phyloP scores from a whole-genome alignment of 176 grass and related monocot species.

The Phoenix dactylifera region DNA sequence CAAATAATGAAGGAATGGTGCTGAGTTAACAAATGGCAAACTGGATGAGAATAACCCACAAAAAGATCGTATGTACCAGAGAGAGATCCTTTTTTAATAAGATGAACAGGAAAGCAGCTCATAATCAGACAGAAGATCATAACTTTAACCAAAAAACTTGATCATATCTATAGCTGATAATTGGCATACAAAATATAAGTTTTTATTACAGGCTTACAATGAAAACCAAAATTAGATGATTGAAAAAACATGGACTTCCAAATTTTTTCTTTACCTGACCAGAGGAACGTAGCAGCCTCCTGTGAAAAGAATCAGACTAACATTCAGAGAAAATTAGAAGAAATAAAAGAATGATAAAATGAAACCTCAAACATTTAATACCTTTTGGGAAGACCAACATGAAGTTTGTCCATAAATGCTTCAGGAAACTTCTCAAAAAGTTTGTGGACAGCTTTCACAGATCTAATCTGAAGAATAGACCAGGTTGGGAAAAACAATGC shows the following conservation, averaged over 20 bases:
- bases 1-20: too few relatives aligned
- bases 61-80: too few relatives aligned
- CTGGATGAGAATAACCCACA: too few relatives aligned
- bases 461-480: conserved; percentile 55
- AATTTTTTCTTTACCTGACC: conserved; percentile 37
- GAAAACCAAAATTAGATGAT: background rate
- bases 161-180: too few relatives aligned
- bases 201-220: background rate
- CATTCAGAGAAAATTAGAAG: conserved; percentile 23
- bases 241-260: conserved; percentile 9
- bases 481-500: background rate
- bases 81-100: too few relatives aligned
- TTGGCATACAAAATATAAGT: too few relatives aligned
- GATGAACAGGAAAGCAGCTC: too few relatives aligned
- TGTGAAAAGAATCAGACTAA: conserved; percentile 33
- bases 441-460: conserved; percentile 71
- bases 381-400: conserved; percentile 58
- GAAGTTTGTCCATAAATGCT: conserved; percentile 87
- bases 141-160: too few relatives aligned
- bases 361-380: conserved; percentile 10
- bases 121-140: too few relatives aligned
- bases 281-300: conserved; percentile 54
- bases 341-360: conserved; percentile 21
- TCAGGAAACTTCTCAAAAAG: conserved; percentile 87
- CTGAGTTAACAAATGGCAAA: too few relatives aligned